Evolutionary conservation across 148 eudicot species (phyloP), one percentile per base, ranked within the genome.

Genomic region (Cornus florida): DNA sequence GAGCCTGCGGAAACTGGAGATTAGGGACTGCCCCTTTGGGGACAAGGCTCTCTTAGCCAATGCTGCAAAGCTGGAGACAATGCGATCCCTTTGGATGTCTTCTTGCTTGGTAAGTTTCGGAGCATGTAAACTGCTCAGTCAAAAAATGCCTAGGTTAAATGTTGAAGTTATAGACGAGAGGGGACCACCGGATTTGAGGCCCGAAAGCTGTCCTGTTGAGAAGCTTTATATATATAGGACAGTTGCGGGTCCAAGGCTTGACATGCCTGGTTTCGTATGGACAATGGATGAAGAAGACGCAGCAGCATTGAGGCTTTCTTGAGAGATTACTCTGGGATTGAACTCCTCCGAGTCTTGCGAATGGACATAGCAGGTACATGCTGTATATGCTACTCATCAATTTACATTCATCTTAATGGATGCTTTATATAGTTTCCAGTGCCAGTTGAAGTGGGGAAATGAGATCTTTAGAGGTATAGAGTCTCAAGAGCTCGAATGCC

Each of bases 31-130:
- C 73, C 98, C 99, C 1, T 96, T 96, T 76, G 91, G 98, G 6
- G 98, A 91, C 66, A 86, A 85, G 81, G 97, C 95, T 46, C 86
- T 96, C 23, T 65, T 92, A 86, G 90, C 84, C 39, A 93, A 96
- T 79, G 93, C 95, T 67, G 86, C 84, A 16, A 96, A 94, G 92
- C 81, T 93, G 86, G 95, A 92, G 95, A 90, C 94, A 88, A 89
- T 95, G 99, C 97, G 97, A 89, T 95, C 99, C 97, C 98, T 95
- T 95, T 95, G 99, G 99, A 95, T 95, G 99, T 95, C 99, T 70
- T 84, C 94, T 60, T 96, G 99, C 87, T 87, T 76, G 1, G 94
- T 96, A 70, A 96, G 92, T 84, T 91, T 82, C 73, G 90, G 89
- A 77, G 98, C 91, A 11, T 92, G 99, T 86, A 92, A 88, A 82